Evolutionary conservation across 768 basidiomycete genomes (phyloP), one percentile per base, ranked within the genome.

Genomic region (Coprinopsis marcescibilis): DNA sequence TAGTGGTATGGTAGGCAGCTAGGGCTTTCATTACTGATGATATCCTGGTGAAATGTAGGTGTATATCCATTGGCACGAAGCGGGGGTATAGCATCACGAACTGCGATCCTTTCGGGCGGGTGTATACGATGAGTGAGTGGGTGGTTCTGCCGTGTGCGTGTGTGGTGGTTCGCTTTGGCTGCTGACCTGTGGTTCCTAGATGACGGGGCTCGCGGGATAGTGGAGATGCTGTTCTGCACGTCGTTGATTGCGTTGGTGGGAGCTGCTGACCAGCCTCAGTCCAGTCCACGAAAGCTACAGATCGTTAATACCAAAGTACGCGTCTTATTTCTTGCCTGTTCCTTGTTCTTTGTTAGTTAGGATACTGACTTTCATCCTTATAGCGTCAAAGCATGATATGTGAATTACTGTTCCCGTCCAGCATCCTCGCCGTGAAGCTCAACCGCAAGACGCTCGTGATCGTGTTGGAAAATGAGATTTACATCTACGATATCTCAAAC

Each of bases 171-270:
- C n/a, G 15, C 3, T 26, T 17, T 19, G 15, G 35, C 46, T 27
- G 19, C n/a, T 5, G 36, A n/a, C 23, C 17, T 8, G 11, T 19
- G 41, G 21, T 42, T 15, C 23, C 24, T 51, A 91, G 95, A 87
- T 57, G 93, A 97, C 49, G 94, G 95, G 6, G 90, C 95, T 2
- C 79, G 89, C 14, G 92, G 93, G 19, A 96, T 96, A 52, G 95
- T 97, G 13, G 96, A 99, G 67, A 99, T 99, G 96, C 75, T 99
- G 49, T 99, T 99, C 71, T 97, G 94, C 69, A 99, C 96, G 4
- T 96, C 93, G 17, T 79, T 99, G 52, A 91, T 99, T 38, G 96
- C 96, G 1, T 76, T 99, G 25, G 96, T 98, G 17, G 96, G 96
- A 6, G 91, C 92, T 2, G 92, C 92, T 12, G 93, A 96, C 68